Conservation (phyloP, 306 rosid genomes). For the Prunus salicina region DNA sequence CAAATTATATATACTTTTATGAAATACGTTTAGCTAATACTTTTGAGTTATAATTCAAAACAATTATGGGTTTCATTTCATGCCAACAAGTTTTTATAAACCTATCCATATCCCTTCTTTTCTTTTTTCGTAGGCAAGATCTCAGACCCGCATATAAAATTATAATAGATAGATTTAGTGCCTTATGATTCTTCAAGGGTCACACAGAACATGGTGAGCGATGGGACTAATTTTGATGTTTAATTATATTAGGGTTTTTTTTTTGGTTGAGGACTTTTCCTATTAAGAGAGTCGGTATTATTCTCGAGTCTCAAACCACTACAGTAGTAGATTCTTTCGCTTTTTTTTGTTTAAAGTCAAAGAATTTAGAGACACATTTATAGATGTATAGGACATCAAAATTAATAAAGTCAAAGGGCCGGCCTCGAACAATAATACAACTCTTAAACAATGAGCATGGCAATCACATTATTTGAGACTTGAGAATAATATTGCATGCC, state of each 20-base stretch:
- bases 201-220: neutral
- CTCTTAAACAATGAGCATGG: neutral
- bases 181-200: neutral
- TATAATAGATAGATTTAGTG: neutral
- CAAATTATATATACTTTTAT: too few relatives aligned
- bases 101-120: neutral
- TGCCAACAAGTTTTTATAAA: neutral
- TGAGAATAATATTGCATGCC: neutral
- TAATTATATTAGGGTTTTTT: neutral
- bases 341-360: neutral
- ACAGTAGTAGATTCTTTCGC: too few relatives aligned
- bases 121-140: neutral
- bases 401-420: neutral
- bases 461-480: neutral
- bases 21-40: neutral
- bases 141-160: neutral
- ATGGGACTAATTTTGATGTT: neutral
- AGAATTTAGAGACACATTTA: neutral
- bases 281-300: too few relatives aligned
- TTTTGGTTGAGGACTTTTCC: too few relatives aligned
- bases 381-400: neutral
- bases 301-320: too few relatives aligned
- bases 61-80: neutral
- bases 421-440: constrained; percentile 1
- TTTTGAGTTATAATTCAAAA: neutral